A percentile compares a stretch with the other conserved stretches of the same genome.
phyloP scores from a whole-genome alignment of 78 protist genomes.

The Emiliania huxleyi region DNA sequence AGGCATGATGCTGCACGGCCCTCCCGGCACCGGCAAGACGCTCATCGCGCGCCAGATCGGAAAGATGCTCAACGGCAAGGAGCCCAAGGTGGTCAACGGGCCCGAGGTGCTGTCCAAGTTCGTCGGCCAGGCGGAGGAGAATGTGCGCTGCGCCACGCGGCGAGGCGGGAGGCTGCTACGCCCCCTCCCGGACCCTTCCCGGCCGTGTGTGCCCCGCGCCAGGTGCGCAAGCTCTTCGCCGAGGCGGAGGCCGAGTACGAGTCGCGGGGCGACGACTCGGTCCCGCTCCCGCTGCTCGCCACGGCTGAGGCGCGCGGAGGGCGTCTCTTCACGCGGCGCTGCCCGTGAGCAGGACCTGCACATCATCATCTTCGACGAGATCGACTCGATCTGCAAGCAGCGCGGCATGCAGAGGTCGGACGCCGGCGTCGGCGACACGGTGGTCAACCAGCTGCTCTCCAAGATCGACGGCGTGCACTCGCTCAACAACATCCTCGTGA shows the following conservation, averaged over 20 bases:
- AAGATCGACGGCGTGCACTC: slow-evolving; percentile 98
- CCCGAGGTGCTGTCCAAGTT: slow-evolving; percentile 73
- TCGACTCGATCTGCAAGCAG: slow-evolving; percentile 95
- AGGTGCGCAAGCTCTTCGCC: slow-evolving; percentile 83
- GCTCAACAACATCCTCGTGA: slow-evolving; percentile 96
- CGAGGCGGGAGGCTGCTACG: no score
- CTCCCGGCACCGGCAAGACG: no score
- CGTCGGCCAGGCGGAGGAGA: slow-evolving; percentile 95
- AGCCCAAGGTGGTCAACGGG: slow-evolving; percentile 82
- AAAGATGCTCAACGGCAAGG: slow-evolving; percentile 93
- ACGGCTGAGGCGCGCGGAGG: no score
- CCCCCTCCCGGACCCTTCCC: no score
- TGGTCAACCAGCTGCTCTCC: slow-evolving; percentile 97
- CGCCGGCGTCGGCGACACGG: slow-evolving; percentile 81
- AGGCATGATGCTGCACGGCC: no score
- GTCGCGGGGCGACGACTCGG: slow-evolving; percentile 83
- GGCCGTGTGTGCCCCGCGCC: no score
- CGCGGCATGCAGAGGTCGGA: slow-evolving; percentile 70
- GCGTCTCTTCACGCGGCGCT: no score
- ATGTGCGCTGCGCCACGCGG: slow-evolving; percentile 71
- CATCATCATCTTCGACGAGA: slow-evolving; percentile 96
- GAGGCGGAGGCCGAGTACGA: slow-evolving; percentile 83
- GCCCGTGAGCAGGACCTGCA: no score
- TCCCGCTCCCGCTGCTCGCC: no score
- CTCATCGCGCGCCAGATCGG: slow-evolving; percentile 98